Conservation (phyloP, 2,329 filamentous ascomycete species). For the Eutypa lata region DNA sequence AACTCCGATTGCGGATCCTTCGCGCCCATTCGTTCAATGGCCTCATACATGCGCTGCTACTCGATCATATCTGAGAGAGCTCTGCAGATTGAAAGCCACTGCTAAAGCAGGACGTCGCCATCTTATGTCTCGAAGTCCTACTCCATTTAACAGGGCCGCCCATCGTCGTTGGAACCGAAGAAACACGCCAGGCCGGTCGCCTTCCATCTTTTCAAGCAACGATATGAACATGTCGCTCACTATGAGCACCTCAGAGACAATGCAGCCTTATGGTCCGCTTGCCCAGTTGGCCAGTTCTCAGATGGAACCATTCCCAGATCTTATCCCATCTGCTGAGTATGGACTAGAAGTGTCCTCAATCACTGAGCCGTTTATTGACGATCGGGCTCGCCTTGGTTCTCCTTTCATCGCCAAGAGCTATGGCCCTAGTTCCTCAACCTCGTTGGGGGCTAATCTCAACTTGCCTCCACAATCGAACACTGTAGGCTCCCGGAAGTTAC, state of each 20-base stretch:
- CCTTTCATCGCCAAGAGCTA: conserved; percentile 59
- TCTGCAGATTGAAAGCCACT: conserved; percentile 56
- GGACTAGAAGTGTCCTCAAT: conserved; percentile 2
- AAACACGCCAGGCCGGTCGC: conserved; percentile 42
- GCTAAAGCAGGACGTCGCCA: conserved; percentile 41
- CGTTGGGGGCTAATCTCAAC: conserved; percentile 39
- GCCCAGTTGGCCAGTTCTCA: conserved; percentile 54
- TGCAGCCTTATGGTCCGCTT: conserved; percentile 61
- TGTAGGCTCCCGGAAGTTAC: conserved; percentile 44
- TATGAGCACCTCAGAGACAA: conserved; percentile 61
- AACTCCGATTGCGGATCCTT: conserved; percentile 50
- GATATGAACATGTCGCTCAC: conserved; percentile 63
- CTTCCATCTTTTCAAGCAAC: conserved; percentile 53
- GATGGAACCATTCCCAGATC: conserved; percentile 20
- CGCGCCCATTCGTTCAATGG: conserved; percentile 56
- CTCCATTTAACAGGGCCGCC: conserved; percentile 52
- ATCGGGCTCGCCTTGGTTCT: conserved; percentile 45
- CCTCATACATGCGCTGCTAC: conserved; percentile 63
- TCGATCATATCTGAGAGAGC: conserved; percentile 57
- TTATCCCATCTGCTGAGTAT: conserved; percentile 4
- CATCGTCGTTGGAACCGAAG: conserved; percentile 48
- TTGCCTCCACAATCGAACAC: conserved; percentile 45
- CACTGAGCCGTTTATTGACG: conserved; percentile 9
- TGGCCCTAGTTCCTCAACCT: conserved; percentile 57
- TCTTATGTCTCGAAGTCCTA: conserved; percentile 51